A percentile compares a stretch with the other conserved stretches of the same genome.
Evolutionary conservation across 139 green algal species (phyloP).

Genomic region (Auxenochlorella pyrenoidosa): DNA sequence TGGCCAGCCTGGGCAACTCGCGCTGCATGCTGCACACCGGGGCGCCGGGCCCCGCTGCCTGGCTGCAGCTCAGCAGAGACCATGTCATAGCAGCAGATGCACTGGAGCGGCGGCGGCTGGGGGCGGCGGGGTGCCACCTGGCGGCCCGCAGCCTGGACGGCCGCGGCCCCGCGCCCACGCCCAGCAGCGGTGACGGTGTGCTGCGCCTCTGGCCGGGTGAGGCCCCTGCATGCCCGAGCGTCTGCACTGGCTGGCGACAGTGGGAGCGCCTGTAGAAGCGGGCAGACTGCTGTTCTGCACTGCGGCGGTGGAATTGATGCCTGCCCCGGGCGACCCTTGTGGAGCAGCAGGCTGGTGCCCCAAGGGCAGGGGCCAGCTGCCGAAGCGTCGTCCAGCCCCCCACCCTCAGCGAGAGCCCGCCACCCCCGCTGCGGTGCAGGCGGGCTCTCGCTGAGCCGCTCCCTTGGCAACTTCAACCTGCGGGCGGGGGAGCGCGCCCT

Average conservation of each 20-base stretch:
- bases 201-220: constrained; percentile 1
- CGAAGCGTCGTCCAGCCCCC: too few species aligned
- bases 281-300: too few species aligned
- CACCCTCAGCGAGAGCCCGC: too few species aligned
- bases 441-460: neutral
- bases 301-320: too few species aligned
- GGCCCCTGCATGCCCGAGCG: too few species aligned
- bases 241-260: too few species aligned
- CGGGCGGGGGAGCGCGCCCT: neutral
- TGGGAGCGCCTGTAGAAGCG: too few species aligned
- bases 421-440: constrained; percentile 12
- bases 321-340: too few species aligned
- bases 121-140: neutral
- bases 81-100: neutral
- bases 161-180: neutral
- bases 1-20: neutral
- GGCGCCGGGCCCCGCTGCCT: neutral
- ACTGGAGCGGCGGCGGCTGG: constrained; percentile 5
- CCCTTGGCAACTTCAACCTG: constrained; percentile 7
- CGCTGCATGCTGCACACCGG: neutral
- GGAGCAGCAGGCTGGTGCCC: neutral
- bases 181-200: neutral
- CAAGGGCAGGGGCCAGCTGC: too few species aligned
- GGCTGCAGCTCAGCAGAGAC: neutral
- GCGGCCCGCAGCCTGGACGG: neutral